Percentiles rank a stretch among this genome's conserved stretches.
phyloP scores from a whole-genome alignment of 768 basidiomycete genomes.

The Hericium alpestre region DNA sequence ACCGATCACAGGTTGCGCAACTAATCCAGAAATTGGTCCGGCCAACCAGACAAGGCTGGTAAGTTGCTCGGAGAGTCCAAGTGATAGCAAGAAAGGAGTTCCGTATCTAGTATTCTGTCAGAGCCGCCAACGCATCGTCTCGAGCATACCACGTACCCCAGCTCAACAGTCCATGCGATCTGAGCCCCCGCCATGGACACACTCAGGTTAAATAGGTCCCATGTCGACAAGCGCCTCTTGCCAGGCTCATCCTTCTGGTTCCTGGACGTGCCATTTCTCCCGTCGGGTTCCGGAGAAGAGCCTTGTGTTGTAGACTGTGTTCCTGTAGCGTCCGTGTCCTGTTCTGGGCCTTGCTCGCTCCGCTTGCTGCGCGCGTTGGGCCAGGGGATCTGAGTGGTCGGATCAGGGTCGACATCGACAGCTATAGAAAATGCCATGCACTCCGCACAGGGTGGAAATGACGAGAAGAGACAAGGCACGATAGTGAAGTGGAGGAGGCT shows the following conservation, averaged over 20 bases:
- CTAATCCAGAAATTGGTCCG: conserved; percentile 87
- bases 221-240: conserved; percentile 22
- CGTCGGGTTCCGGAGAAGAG: neutral
- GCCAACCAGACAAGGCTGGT: conserved; percentile 94
- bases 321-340: neutral
- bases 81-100: conserved; percentile 79
- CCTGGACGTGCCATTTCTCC: neutral
- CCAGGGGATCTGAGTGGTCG: conserved; percentile 75
- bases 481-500: neutral
- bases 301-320: neutral
- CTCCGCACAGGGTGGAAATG: neutral
- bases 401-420: conserved; percentile 52
- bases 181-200: conserved; percentile 93
- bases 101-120: conserved; percentile 56
- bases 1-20: conserved; percentile 98
- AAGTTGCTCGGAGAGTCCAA: conserved; percentile 77
- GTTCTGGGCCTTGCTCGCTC: conserved; percentile 15
- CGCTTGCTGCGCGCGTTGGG: conserved; percentile 25
- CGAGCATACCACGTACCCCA: conserved; percentile 49
- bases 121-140: neutral
- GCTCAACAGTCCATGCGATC: conserved; percentile 91
- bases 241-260: conserved; percentile 19
- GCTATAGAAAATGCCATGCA: conserved; percentile 51
- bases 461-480: neutral
- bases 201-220: conserved; percentile 61